These are phyloP conservation scores for Leptographium radiaticola DNA, from an alignment of 2,329 filamentous ascomycete genomes.

Conservation along the genomic window DNA sequence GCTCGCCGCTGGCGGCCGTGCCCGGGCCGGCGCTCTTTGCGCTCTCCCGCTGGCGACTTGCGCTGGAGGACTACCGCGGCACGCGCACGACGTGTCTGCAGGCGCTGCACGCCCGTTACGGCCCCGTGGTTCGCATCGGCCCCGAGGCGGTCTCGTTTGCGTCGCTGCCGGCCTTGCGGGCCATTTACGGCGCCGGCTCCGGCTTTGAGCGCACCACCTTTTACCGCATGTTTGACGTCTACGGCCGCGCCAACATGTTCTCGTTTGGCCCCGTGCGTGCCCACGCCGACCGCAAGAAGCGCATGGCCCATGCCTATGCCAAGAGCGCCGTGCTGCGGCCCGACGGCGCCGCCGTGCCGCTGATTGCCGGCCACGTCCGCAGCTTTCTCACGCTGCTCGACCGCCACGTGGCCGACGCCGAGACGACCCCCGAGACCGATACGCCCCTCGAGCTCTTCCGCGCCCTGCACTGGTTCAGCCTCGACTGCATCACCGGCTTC, in stretches of 20 bases:
- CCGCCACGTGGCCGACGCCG: not conserved
- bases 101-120: slow-evolving; percentile 29
- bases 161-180: slow-evolving; percentile 29
- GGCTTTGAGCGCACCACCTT: slow-evolving; percentile 35
- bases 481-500: slow-evolving; percentile 39
- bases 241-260: slow-evolving; percentile 37
- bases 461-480: slow-evolving; percentile 37
- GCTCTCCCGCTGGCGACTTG: slow-evolving; percentile 30
- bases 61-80: slow-evolving; percentile 29
- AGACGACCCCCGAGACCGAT: slow-evolving; percentile 5
- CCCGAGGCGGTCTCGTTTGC: slow-evolving; percentile 31
- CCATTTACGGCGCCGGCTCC: slow-evolving; percentile 40
- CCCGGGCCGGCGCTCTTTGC: slow-evolving; percentile 27
- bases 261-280: slow-evolving; percentile 29
- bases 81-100: slow-evolving; percentile 27
- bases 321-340: slow-evolving; percentile 30
- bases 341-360: slow-evolving; percentile 23
- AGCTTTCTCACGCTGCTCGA: slow-evolving; percentile 5
- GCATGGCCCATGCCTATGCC: slow-evolving; percentile 37
- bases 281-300: slow-evolving; percentile 37
- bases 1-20: slow-evolving; percentile 10
- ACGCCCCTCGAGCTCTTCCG: slow-evolving; percentile 29
- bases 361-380: slow-evolving; percentile 13
- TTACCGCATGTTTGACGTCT: slow-evolving; percentile 43
- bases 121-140: slow-evolving; percentile 31